These are phyloP conservation scores for Aspergillus kassunensis DNA, from an alignment of 495 filamentous ascomycete genomes.

Conservation along the genomic window DNA sequence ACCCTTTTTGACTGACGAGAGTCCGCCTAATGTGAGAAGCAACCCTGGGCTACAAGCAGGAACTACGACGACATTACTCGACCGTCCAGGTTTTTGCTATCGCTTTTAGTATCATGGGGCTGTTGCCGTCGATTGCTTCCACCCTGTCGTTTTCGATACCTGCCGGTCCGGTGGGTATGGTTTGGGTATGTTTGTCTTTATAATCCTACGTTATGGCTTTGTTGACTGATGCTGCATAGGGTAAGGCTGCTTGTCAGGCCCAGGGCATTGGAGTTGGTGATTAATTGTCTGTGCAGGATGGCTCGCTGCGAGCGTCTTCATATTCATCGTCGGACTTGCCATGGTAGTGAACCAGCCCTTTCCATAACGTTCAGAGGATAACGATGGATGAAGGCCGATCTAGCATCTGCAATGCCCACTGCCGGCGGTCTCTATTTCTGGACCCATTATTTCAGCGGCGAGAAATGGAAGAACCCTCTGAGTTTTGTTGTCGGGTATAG, in stretches of 20 bases:
- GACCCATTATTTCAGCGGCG: constrained; percentile 62
- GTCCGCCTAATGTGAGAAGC: constrained; percentile 17
- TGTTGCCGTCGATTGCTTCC: constrained; percentile 64
- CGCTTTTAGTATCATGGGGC: constrained; percentile 68
- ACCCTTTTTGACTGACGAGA: no score
- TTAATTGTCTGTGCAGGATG: constrained; percentile 42
- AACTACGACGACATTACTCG: constrained; percentile 63
- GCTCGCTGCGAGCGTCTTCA: constrained; percentile 57
- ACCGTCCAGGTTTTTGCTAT: constrained; percentile 65
- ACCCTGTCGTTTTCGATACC: constrained; percentile 62
- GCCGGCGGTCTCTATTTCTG: constrained; percentile 67
- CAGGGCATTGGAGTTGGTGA: neutral
- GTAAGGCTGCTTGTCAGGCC: constrained; percentile 15
- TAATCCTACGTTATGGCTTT: no score
- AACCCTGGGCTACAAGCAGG: constrained; percentile 63
- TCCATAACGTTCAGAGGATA: neutral
- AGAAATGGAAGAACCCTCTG: constrained; percentile 57
- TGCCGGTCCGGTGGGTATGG: constrained; percentile 64
- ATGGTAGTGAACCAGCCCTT: constrained; percentile 41
- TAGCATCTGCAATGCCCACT: constrained; percentile 67
- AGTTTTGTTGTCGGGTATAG: constrained; percentile 69
- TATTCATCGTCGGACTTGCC: constrained; percentile 61
- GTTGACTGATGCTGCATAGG: constrained; percentile 20
- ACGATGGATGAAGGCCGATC: constrained; percentile 44
- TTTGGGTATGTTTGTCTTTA: constrained; percentile 46